Evolutionary conservation across 2,329 filamentous ascomycete genomes (phyloP).

Genomic region (Xylariales sp.): DNA sequence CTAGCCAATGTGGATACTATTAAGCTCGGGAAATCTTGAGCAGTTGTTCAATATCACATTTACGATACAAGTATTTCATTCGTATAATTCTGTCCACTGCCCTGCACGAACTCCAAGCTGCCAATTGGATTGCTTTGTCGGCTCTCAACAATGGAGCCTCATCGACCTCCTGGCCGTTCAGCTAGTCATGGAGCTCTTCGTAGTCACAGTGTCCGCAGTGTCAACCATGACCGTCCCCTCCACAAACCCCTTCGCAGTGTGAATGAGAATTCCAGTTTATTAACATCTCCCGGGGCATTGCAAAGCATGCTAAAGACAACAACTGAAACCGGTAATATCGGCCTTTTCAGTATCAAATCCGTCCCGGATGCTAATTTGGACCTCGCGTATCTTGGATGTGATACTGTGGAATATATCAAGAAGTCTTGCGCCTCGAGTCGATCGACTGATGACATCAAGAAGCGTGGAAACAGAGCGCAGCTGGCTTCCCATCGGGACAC

Average conservation of each 20-base stretch:
- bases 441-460: slow-evolving; percentile 24
- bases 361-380: slow-evolving; percentile 19
- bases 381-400: slow-evolving; percentile 17
- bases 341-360: slow-evolving; percentile 52
- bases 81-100: too few relatives aligned
- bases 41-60: too few relatives aligned
- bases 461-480: slow-evolving; percentile 36
- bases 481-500: slow-evolving; percentile 47
- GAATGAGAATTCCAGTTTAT: slow-evolving; percentile 36
- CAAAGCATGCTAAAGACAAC: slow-evolving; percentile 63
- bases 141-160: slow-evolving; percentile 9
- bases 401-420: slow-evolving; percentile 23
- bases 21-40: too few relatives aligned
- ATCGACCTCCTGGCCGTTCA: slow-evolving; percentile 24
- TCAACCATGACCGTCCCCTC: slow-evolving; percentile 19
- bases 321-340: slow-evolving; percentile 63
- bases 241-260: slow-evolving; percentile 38
- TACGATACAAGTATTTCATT: too few relatives aligned
- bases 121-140: too few relatives aligned
- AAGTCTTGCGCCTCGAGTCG: slow-evolving; percentile 22
- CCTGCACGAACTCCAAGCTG: too few relatives aligned
- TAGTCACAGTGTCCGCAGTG: slow-evolving; percentile 13
- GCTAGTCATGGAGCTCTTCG: slow-evolving; percentile 25
- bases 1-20: too few relatives aligned
- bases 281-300: slow-evolving; percentile 48